Base-by-base conservation (phyloP, 805 yeast genomes). In the Komagataella mondaviorum region DNA sequence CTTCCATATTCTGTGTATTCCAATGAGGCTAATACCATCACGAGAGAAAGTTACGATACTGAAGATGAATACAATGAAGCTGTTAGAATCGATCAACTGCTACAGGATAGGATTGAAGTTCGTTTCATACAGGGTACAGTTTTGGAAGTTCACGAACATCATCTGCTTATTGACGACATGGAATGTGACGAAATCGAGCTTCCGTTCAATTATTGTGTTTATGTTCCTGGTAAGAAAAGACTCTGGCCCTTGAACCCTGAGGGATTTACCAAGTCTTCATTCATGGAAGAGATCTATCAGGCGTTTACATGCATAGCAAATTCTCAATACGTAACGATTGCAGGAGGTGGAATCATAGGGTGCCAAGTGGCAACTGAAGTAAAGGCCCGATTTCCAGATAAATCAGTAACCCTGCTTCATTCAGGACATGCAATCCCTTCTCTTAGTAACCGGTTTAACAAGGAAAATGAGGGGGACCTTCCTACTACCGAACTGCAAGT, bases 191-290 rank as follows among this genome's bases (percentile, higher is more conserved):
- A 8, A 18, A 46, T 48, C 44, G 50, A 47, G 0, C 56, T 67
- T 45, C 58, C 59, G 7, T 77, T 76, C 58, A 77, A 75, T 55
- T 77, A 73, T 55, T 72, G 70, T 24, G 63, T 76, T 12, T 60
- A 66, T 52, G 76, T 80, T 10, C 60, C 76, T 1, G 81, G 81
- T 2, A 63, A 80, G 58, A 64, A 73, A 52, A 63, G 81, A 53
- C 61, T 63, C 45, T 76, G 77, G 77, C 82, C 81, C 12, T 71
- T 75, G 39, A 73, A 76, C 18, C 81, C 81, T 2, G 58, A 63
- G n/a, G 80, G 73, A 1, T 59, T 55, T 51, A 71, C 71, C 18
- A 65, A 60, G 51, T 64, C 65, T n/a, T 59, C 59, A 7, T 77
- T 65, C 56, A 51, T 70, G 43, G 55, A 61, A 20, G 81, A 77